Percentiles rank a stretch among this genome's conserved stretches.
These are phyloP conservation scores for Candida qinlingensis DNA, from an alignment of 805 yeast genomes.

Conservation along the genomic window DNA sequence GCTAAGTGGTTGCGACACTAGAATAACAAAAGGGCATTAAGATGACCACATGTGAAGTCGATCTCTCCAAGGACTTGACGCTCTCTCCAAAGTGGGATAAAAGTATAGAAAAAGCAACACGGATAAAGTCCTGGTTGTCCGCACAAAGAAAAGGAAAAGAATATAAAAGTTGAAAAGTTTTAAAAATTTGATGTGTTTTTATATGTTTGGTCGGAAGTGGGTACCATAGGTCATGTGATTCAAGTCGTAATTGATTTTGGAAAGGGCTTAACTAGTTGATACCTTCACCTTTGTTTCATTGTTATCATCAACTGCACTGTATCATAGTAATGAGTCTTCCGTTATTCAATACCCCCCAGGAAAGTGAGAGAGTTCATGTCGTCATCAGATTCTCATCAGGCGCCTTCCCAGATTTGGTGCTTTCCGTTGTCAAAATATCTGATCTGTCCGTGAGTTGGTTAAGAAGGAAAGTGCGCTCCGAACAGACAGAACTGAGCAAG, in stretches of 20 bases:
- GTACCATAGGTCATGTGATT: no score
- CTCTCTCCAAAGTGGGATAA: slow-evolving; percentile 35
- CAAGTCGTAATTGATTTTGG: not conserved
- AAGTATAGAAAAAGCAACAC: slow-evolving; percentile 54
- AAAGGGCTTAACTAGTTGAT: no score
- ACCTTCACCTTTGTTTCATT: not conserved
- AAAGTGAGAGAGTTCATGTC: slow-evolving; percentile 11
- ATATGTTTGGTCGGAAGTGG: not conserved
- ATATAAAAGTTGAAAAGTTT: slow-evolving; percentile 2
- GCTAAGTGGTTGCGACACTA: slow-evolving; percentile 31
- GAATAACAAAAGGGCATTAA: slow-evolving; percentile 55
- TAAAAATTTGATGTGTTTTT: slow-evolving; percentile 1
- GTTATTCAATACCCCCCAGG: not conserved
- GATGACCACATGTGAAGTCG: slow-evolving; percentile 46
- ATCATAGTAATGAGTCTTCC: slow-evolving; percentile 2
- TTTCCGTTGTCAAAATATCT: slow-evolving; percentile 30
- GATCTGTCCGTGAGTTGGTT: slow-evolving; percentile 35
- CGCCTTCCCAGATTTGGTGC: slow-evolving; percentile 33
- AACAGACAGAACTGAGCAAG: slow-evolving; percentile 22
- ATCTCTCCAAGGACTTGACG: slow-evolving; percentile 74
- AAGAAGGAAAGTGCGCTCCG: slow-evolving; percentile 37
- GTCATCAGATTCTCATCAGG: slow-evolving; percentile 44
- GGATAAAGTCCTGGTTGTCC: slow-evolving; percentile 69
- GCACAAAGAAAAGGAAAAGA: slow-evolving; percentile 38
- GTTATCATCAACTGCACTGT: not conserved